A percentile compares a stretch with the other conserved stretches of the same genome.
Conservation (phyloP, 225 moss, liverwort and hornwort species). For the Sphagnum tenellum region DNA sequence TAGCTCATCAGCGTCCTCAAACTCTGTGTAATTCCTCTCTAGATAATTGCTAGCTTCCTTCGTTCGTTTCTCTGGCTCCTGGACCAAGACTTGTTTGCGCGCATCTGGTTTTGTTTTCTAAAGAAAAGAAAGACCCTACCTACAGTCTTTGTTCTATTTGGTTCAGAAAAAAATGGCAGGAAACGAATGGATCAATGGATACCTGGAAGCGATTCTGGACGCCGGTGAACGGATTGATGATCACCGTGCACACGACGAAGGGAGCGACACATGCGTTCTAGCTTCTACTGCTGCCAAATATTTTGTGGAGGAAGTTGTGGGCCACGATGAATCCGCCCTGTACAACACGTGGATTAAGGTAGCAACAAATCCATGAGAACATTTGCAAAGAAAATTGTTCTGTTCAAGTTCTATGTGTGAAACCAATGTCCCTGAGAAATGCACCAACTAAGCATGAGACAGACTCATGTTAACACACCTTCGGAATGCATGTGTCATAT, state of each 20-base stretch:
- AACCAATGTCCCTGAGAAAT: too few relatives aligned
- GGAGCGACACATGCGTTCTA: constrained; percentile 18
- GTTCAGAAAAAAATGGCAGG: constrained; percentile 22
- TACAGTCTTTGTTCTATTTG: not conserved
- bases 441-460: too few relatives aligned
- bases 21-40: too few relatives aligned
- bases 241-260: constrained; percentile 14
- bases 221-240: constrained; percentile 35
- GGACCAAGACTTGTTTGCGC: too few relatives aligned
- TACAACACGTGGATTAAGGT: constrained; percentile 53
- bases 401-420: too few relatives aligned
- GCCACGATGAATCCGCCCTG: constrained; percentile 43
- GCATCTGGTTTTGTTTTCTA: too few relatives aligned
- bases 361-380: not conserved
- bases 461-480: too few relatives aligned
- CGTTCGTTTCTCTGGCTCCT: too few relatives aligned
- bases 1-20: too few relatives aligned
- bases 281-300: constrained; percentile 47
- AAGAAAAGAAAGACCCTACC: too few relatives aligned
- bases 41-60: too few relatives aligned
- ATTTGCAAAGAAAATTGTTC: not conserved
- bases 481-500: too few relatives aligned
- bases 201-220: constrained; percentile 55
- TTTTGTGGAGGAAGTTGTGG: constrained; percentile 49
- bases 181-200: constrained; percentile 49